Conservation (phyloP, 1,284 basidiomycete species). For the Cryptococcus neoformans region DNA sequence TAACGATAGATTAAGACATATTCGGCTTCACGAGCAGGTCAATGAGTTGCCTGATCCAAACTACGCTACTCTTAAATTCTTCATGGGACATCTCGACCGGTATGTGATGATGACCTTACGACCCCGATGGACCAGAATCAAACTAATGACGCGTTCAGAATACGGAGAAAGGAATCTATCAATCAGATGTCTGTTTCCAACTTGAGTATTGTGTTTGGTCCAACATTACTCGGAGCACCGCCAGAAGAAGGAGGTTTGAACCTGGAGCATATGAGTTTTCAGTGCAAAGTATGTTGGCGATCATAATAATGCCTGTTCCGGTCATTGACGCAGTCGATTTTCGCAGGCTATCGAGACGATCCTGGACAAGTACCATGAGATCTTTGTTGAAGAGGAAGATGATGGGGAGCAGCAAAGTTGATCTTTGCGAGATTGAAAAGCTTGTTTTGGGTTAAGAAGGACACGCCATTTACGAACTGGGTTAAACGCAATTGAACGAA, state of each 20-base stretch:
- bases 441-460: background rate
- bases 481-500: background rate
- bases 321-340: background rate
- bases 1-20: slow-evolving; percentile 88
- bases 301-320: background rate
- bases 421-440: no score
- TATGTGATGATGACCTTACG: slow-evolving; percentile 44
- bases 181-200: slow-evolving; percentile 96
- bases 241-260: slow-evolving; percentile 51
- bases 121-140: background rate
- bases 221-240: slow-evolving; percentile 76
- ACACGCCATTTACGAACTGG: background rate
- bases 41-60: slow-evolving; percentile 98
- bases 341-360: slow-evolving; percentile 78
- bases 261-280: slow-evolving; percentile 61
- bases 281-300: slow-evolving; percentile 58
- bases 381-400: slow-evolving; percentile 69
- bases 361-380: slow-evolving; percentile 77
- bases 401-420: slow-evolving; percentile 2
- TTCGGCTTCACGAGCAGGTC: slow-evolving; percentile 91
- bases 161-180: slow-evolving; percentile 66
- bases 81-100: slow-evolving; percentile 91
- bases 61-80: slow-evolving; percentile 94
- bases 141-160: slow-evolving; percentile 51
- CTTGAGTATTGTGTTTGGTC: slow-evolving; percentile 95